Evolutionary conservation across 352 stramenopile genomes (phyloP).

Genomic region (Pythium oligandrum): DNA sequence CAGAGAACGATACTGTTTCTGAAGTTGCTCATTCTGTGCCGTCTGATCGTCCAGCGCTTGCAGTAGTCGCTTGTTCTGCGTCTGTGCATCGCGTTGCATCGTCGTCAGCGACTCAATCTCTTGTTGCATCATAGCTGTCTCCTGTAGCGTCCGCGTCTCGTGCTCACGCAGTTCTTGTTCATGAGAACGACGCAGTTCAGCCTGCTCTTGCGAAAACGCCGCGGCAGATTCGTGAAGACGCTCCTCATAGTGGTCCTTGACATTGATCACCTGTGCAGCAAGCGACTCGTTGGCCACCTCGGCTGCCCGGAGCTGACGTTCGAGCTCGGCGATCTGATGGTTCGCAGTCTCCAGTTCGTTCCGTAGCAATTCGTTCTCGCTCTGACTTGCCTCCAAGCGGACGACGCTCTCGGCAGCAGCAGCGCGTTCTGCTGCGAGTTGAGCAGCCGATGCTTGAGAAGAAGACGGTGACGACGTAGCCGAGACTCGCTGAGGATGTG

Average conservation of each 20-base stretch:
- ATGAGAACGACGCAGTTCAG: too few relatives aligned
- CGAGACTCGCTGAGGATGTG: too few relatives aligned
- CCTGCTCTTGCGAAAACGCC: too few relatives aligned
- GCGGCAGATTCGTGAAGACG: not conserved
- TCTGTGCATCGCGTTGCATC: not conserved
- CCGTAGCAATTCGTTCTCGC: not conserved
- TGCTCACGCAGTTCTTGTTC: too few relatives aligned
- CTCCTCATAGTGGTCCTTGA: not conserved
- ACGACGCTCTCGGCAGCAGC: too few relatives aligned
- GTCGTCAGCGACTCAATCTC: not conserved
- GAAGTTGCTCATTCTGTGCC: not conserved
- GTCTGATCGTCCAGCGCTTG: not conserved
- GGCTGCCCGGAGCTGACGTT: not conserved
- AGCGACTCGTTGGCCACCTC: not conserved
- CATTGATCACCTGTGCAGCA: not conserved
- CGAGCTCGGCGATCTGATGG: not conserved
- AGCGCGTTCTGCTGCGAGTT: too few relatives aligned
- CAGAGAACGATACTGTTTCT: not conserved
- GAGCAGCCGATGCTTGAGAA: too few relatives aligned
- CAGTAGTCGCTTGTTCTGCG: slow-evolving; percentile 2
- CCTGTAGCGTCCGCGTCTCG: not conserved
- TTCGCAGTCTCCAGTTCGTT: not conserved
- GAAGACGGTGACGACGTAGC: too few relatives aligned
- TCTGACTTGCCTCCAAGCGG: not conserved
- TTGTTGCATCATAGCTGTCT: not conserved